These are phyloP conservation scores for Centaurea solstitialis DNA, from an alignment of 129 eudicot genomes.

Conservation along the genomic window DNA sequence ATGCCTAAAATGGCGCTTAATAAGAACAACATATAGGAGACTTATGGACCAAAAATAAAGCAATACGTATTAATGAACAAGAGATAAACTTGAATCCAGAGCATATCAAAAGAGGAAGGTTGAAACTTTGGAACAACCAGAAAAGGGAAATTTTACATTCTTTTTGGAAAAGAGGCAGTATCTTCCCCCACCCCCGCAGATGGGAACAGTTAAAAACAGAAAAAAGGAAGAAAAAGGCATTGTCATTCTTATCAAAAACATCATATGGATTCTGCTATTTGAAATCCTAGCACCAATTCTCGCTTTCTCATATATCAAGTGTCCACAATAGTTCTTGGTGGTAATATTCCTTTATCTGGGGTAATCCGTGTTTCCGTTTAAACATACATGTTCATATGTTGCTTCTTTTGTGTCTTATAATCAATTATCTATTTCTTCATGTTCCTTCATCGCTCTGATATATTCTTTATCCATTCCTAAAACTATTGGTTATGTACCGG, in stretches of 20 bases:
- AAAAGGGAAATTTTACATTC: background rate
- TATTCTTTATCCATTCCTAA: too few species aligned
- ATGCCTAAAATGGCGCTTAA: background rate
- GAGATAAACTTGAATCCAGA: background rate
- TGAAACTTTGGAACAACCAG: background rate
- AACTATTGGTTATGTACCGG: too few species aligned
- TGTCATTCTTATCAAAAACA: background rate
- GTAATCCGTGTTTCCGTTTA: too few species aligned
- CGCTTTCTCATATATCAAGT: too few species aligned
- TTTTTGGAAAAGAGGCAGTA: background rate
- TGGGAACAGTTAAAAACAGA: background rate
- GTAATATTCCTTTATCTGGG: too few species aligned
- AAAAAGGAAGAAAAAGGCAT: background rate
- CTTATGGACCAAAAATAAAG: background rate
- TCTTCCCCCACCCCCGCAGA: background rate
- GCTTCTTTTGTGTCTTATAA: too few species aligned
- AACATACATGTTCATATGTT: too few species aligned
- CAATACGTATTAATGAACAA: background rate
- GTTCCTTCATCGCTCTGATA: too few species aligned
- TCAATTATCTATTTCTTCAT: too few species aligned
- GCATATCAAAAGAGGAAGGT: background rate
- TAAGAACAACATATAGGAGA: background rate
- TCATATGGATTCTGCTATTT: background rate
- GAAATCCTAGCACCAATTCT: background rate
- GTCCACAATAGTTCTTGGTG: too few species aligned